Conservation (phyloP, 2,329 filamentous ascomycete genomes). For the Capronia americana region DNA sequence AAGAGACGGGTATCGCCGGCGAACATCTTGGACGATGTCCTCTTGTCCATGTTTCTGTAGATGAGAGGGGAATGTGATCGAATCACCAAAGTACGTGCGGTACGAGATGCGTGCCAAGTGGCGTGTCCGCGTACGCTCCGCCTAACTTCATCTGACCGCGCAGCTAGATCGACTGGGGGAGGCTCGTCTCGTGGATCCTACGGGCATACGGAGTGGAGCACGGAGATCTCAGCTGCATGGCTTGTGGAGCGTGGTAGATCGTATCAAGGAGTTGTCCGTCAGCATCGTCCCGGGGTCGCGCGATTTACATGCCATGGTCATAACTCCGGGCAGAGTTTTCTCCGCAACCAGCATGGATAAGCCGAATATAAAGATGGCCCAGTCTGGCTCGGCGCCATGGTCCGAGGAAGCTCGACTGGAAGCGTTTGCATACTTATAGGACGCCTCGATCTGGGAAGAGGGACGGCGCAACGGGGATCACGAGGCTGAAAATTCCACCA, state of each 20-base stretch:
- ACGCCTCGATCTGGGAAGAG: background rate
- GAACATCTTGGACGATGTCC: too few species aligned
- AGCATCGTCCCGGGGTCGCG: background rate
- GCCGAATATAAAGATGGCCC: background rate
- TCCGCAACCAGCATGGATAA: conserved; percentile 1
- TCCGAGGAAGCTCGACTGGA: background rate
- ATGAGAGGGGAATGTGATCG: too few species aligned
- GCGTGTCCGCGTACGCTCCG: too few species aligned
- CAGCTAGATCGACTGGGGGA: background rate
- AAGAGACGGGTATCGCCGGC: too few species aligned
- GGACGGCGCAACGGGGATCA: background rate
- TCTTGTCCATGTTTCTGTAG: too few species aligned
- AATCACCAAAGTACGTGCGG: too few species aligned
- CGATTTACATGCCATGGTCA: background rate
- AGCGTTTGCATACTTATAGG: background rate
- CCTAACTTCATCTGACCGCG: background rate
- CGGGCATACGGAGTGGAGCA: background rate
- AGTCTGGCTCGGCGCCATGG: conserved; percentile 1
- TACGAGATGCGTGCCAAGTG: too few species aligned
- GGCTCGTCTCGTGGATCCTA: background rate
- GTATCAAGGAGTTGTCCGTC: conserved; percentile 16
- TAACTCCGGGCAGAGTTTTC: conserved; percentile 7
- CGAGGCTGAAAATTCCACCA: conserved; percentile 3
- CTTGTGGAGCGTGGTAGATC: background rate
- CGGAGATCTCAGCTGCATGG: conserved; percentile 10